Evolutionary conservation across 768 basidiomycete species (phyloP).

Genomic region (Podaxis pistillaris): DNA sequence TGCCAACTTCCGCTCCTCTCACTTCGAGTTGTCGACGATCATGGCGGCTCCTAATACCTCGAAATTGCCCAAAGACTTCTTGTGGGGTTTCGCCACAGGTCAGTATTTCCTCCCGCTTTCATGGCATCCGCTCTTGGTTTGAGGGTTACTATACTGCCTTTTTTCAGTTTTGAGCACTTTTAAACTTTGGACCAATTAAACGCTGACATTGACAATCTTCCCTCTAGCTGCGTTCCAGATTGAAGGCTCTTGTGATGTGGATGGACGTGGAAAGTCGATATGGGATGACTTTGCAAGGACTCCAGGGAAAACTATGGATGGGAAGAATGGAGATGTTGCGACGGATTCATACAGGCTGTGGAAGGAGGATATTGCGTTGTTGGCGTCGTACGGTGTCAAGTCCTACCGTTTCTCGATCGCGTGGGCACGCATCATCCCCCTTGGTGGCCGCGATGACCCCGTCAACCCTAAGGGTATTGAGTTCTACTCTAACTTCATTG

Average conservation of each 20-base stretch:
- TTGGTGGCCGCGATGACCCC: conserved; percentile 71
- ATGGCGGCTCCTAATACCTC: conserved; percentile 31
- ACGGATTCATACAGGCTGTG: conserved; percentile 71
- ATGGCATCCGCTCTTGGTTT: neutral
- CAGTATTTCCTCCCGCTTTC: conserved; percentile 22
- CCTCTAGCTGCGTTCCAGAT: conserved; percentile 66
- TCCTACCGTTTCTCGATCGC: conserved; percentile 76
- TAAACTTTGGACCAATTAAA: conserved; percentile 3
- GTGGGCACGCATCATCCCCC: conserved; percentile 75
- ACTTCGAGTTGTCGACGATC: conserved; percentile 20
- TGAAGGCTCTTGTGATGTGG: conserved; percentile 61
- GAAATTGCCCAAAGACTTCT: conserved; percentile 57
- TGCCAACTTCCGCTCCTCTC: conserved; percentile 28
- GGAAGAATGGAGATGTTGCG: conserved; percentile 64
- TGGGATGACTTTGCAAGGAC: conserved; percentile 72
- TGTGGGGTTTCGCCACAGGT: conserved; percentile 76
- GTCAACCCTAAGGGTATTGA: conserved; percentile 68
- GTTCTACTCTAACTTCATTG: conserved; percentile 70
- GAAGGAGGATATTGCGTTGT: conserved; percentile 63
- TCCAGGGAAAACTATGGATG: conserved; percentile 70
- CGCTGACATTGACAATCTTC: conserved; percentile 11
- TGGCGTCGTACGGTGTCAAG: conserved; percentile 64
- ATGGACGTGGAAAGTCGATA: conserved; percentile 65
- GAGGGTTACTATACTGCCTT: neutral
- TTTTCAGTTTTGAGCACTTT: conserved; percentile 1